Conservation (phyloP, 768 basidiomycete species). For the Rhizopogon vesiculosus region DNA sequence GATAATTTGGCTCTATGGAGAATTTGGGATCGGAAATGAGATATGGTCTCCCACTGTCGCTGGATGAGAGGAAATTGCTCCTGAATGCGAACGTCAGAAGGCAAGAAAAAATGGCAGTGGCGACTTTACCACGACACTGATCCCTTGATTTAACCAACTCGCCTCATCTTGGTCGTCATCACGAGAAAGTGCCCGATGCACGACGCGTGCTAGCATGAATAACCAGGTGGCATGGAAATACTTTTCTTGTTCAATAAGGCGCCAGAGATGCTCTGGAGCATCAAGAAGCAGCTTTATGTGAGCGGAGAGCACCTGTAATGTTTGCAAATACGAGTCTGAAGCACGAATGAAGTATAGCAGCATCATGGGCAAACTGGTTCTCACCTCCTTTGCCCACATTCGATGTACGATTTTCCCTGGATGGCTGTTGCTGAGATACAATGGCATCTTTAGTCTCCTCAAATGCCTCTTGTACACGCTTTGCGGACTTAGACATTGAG, state of each 20-base stretch:
- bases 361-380: constrained; percentile 8
- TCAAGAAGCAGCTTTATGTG: constrained; percentile 91
- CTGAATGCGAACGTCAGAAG: constrained; percentile 32
- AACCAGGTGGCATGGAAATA: constrained; percentile 86
- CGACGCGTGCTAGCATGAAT: constrained; percentile 80
- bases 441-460: constrained; percentile 58
- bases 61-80: constrained; percentile 85
- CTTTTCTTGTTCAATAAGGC: constrained; percentile 73
- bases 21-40: constrained; percentile 85
- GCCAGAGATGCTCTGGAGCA: constrained; percentile 89
- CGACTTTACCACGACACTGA: constrained; percentile 54
- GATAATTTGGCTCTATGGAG: constrained; percentile 81
- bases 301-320: constrained; percentile 73
- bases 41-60: constrained; percentile 89
- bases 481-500: constrained; percentile 64
- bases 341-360: constrained; percentile 1
- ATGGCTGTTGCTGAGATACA: constrained; percentile 40
- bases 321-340: constrained; percentile 61
- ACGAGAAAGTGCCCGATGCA: constrained; percentile 67
- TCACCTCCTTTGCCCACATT: constrained; percentile 38
- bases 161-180: constrained; percentile 64
- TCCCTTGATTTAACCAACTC: constrained; percentile 51
- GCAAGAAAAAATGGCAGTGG: neutral
- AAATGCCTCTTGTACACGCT: constrained; percentile 57
- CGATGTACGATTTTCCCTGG: constrained; percentile 36